Evolutionary conservation across 768 basidiomycete genomes (phyloP).

Genomic region (Trichaptum fuscoviolaceum): DNA sequence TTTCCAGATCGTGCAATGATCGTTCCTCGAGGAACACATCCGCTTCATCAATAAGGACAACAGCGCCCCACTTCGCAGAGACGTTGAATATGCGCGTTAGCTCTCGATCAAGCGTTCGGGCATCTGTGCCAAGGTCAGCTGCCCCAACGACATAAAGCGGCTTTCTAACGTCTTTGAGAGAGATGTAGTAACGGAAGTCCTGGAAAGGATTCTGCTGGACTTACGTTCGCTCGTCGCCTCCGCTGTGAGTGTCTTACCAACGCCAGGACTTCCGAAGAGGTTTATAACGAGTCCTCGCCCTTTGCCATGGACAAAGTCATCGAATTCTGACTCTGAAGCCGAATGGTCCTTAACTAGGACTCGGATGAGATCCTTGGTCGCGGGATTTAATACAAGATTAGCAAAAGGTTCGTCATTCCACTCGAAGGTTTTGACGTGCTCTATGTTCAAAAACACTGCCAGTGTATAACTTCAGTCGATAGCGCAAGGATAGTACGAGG

Average conservation of each 20-base stretch:
- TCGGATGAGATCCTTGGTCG: constrained; percentile 48
- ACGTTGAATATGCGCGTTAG: constrained; percentile 30
- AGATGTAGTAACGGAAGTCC: background rate
- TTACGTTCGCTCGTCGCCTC: constrained; percentile 40
- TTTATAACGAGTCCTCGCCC: constrained; percentile 59
- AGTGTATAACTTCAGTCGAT: constrained; percentile 8
- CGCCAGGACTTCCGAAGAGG: constrained; percentile 54
- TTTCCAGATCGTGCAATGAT: constrained; percentile 18
- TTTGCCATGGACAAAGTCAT: constrained; percentile 62
- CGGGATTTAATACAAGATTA: constrained; percentile 49
- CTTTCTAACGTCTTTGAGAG: constrained; percentile 1
- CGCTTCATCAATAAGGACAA: constrained; percentile 22
- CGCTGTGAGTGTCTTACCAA: constrained; percentile 54
- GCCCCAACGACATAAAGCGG: constrained; percentile 31
- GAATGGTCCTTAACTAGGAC: constrained; percentile 57
- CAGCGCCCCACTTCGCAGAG: constrained; percentile 20
- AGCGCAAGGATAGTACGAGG: constrained; percentile 6
- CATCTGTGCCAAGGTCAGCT: constrained; percentile 29
- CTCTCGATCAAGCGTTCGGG: constrained; percentile 23
- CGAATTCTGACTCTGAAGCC: constrained; percentile 39
- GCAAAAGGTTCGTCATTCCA: constrained; percentile 56
- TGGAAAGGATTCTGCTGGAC: constrained; percentile 6
- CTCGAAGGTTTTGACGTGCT: constrained; percentile 44
- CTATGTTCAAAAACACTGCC: constrained; percentile 31
- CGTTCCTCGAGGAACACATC: constrained; percentile 25